Percentiles rank a stretch among this genome's conserved stretches.
phyloP scores from a whole-genome alignment of 352 stramenopile species.

The Bremia lactucae region DNA sequence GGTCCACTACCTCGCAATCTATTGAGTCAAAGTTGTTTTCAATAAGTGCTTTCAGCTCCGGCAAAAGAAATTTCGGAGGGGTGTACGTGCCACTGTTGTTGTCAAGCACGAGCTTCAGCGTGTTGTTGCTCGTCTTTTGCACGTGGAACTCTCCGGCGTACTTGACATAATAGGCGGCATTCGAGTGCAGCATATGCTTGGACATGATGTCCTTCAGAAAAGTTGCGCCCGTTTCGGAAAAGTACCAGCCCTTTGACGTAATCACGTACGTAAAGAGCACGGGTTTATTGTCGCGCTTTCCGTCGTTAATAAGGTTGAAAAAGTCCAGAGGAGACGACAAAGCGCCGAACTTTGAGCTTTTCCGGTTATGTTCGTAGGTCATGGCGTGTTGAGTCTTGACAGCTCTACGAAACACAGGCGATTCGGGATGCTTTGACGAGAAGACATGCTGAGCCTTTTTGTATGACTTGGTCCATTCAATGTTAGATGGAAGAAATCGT shows the following conservation, averaged over 20 bases:
- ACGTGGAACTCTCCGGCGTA: constrained; percentile 26
- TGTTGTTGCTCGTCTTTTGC: constrained; percentile 1
- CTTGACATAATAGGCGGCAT: constrained; percentile 21
- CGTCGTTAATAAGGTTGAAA: constrained; percentile 22
- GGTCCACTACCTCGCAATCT: constrained; percentile 13
- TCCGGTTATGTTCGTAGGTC: constrained; percentile 15
- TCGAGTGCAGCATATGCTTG: constrained; percentile 32
- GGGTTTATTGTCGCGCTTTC: constrained; percentile 16
- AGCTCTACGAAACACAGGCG: constrained; percentile 17
- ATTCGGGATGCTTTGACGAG: constrained; percentile 19
- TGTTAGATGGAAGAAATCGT: constrained; percentile 13
- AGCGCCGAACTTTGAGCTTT: constrained; percentile 13
- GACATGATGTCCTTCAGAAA: constrained; percentile 42
- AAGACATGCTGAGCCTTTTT: constrained; percentile 22
- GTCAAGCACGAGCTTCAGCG: constrained; percentile 20
- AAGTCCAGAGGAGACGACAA: constrained; percentile 13
- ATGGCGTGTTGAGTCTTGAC: constrained; percentile 19
- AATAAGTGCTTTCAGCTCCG: constrained; percentile 15
- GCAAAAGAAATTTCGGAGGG: constrained; percentile 13
- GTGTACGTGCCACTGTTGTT: constrained; percentile 29
- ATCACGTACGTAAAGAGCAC: constrained; percentile 36
- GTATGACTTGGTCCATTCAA: constrained; percentile 30
- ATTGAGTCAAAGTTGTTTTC: constrained; percentile 26
- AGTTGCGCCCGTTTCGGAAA: constrained; percentile 27
- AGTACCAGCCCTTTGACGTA: constrained; percentile 26